Base-by-base conservation (phyloP, 495 filamentous ascomycete species). In the Penicillium manginii region DNA sequence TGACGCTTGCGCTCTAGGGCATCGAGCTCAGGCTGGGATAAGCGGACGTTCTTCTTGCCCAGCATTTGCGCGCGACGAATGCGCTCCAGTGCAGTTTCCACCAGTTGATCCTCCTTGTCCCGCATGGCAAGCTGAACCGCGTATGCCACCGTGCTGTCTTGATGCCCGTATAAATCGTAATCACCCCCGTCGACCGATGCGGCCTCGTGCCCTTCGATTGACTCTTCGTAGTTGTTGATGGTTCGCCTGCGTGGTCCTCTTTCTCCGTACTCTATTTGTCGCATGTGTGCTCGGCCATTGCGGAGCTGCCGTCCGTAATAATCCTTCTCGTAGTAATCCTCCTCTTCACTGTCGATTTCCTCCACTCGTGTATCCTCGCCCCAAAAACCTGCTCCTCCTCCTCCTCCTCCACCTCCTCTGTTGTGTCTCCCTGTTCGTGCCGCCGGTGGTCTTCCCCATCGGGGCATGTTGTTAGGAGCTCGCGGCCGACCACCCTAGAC, bases 401-500 rank as follows among this genome's bases (percentile, higher is more conserved):
- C 77, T 29, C 26, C 76, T 78, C 71, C 83, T 80, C 72, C 84
- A 78, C 76, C 83, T 77, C 72, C 77, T 29, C 26, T 80, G 70
- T 73, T 72, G 73, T 78, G 72, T 78, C 83, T 85, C 81, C 85
- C 84, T 77, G 64, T 65, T 69, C 74, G 82, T 85, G 84, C 87
- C 88, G 89, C 89, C 84, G 90, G 88, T 93, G 91, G 91, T 96
- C 92, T 96, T 96, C 91, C 92, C 92, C 91, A 90, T 88, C 78
- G 86, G 90, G 90, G 91, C 90, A 87, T 87, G 89, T 82, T 82
- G 85, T 91, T 86, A 88, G 92, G 92, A 96, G 91, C 85, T 96
- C 91, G 92, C 92, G 92, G 92, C 90, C 93, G 92, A 96, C 92
- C 92, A 93, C 85, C 85, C 87, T 97, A 98, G 91, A 97, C 93